Evolutionary conservation across 2,329 filamentous ascomycete species (phyloP).

Genomic region (Calonectria hawksworthii): DNA sequence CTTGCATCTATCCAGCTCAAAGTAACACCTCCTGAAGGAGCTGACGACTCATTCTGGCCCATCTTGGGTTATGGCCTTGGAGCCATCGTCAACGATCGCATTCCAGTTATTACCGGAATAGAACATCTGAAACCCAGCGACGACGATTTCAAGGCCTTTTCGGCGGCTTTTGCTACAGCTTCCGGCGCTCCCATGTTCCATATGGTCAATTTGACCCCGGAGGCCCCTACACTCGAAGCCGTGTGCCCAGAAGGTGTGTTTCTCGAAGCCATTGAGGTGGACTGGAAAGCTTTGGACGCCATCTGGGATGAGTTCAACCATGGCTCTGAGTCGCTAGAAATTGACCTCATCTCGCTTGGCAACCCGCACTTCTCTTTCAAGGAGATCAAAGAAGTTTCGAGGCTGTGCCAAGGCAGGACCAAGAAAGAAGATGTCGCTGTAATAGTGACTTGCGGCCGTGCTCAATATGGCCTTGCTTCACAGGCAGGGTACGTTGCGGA

Average conservation of each 20-base stretch:
- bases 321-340: not conserved
- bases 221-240: constrained; percentile 19
- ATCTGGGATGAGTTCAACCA: constrained; percentile 35
- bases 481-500: constrained; percentile 29
- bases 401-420: not conserved
- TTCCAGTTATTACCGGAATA: constrained; percentile 33
- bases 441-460: constrained; percentile 26
- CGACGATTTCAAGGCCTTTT: constrained; percentile 39
- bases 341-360: constrained; percentile 32
- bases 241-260: not conserved
- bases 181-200: constrained; percentile 41
- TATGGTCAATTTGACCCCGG: constrained; percentile 35
- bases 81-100: constrained; percentile 22
- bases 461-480: constrained; percentile 29
- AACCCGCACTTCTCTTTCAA: constrained; percentile 38
- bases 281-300: not conserved
- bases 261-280: constrained; percentile 8
- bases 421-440: not conserved
- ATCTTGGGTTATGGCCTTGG: constrained; percentile 35
- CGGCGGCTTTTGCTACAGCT: constrained; percentile 36
- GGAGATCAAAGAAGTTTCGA: constrained; percentile 25
- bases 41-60: constrained; percentile 37
- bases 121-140: constrained; percentile 18
- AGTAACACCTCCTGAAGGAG: not conserved
- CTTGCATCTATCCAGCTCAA: constrained; percentile 10